Evolutionary conservation across 352 stramenopile species (phyloP).

Genomic region (Phytophthora sp.): DNA sequence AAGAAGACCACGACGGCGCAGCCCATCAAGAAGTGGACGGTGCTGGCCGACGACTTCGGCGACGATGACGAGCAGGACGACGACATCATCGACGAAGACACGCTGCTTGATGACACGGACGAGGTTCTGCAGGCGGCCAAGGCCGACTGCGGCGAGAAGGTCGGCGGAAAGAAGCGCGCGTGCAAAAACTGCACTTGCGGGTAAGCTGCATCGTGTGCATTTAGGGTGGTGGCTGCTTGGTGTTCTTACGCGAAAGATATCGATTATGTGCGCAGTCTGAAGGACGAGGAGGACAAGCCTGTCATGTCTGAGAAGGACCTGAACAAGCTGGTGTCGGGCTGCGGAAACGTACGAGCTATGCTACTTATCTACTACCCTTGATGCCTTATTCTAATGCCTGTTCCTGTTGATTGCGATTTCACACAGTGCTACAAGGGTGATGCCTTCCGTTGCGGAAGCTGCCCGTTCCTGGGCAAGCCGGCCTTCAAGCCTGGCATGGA

Average conservation of each 20-base stretch:
- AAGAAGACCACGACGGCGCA: slow-evolving; percentile 42
- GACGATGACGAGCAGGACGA: slow-evolving; percentile 65
- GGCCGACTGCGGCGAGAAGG: slow-evolving; percentile 77
- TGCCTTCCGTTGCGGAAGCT: slow-evolving; percentile 96
- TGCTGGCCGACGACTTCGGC: slow-evolving; percentile 68
- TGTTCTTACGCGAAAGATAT: background rate
- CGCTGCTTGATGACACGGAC: slow-evolving; percentile 83
- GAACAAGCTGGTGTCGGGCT: slow-evolving; percentile 80
- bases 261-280: slow-evolving; percentile 43
- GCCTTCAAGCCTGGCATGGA: slow-evolving; percentile 95
- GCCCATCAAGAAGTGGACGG: slow-evolving; percentile 71
- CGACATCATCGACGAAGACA: slow-evolving; percentile 87
- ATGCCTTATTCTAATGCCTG: too few species aligned
- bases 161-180: slow-evolving; percentile 89
- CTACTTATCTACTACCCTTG: too few species aligned
- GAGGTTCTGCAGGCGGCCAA: slow-evolving; percentile 79
- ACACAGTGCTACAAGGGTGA: slow-evolving; percentile 96
- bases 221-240: slow-evolving; percentile 1
- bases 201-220: slow-evolving; percentile 33
- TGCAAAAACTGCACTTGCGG: slow-evolving; percentile 99
- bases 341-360: slow-evolving; percentile 68
- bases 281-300: slow-evolving; percentile 75
- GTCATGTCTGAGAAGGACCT: slow-evolving; percentile 78
- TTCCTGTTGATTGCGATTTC: too few species aligned
- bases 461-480: slow-evolving; percentile 96